Evolutionary conservation across 805 yeast genomes (phyloP).

Genomic region (Saccharomycopsis guyanensis): DNA sequence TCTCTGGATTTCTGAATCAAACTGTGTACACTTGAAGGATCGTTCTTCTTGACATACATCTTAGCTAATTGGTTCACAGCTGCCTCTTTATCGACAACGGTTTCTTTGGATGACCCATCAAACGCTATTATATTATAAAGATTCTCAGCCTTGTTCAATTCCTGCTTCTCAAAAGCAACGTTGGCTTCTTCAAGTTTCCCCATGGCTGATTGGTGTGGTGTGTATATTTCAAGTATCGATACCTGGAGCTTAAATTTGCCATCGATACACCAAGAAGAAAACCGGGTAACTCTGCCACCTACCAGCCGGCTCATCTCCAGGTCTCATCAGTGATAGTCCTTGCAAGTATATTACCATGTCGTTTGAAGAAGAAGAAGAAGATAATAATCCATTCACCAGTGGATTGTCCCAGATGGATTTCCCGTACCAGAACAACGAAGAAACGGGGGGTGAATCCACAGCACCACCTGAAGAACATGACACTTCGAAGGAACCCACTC

Average conservation of each 20-base stretch:
- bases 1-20: conserved; percentile 63
- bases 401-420: conserved; percentile 18
- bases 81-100: conserved; percentile 50
- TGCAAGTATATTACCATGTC: too few relatives aligned
- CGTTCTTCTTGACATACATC: conserved; percentile 46
- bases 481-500: not conserved
- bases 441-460: not conserved
- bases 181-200: conserved; percentile 53
- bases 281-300: too few relatives aligned
- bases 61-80: conserved; percentile 73
- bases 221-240: too few relatives aligned
- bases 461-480: not conserved
- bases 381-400: conserved; percentile 19
- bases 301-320: too few relatives aligned
- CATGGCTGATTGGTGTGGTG: too few relatives aligned
- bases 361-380: conserved; percentile 18
- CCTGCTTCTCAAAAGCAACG: conserved; percentile 40
- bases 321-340: too few relatives aligned
- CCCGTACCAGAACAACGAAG: conserved; percentile 6
- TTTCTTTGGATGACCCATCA: conserved; percentile 23
- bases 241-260: too few relatives aligned
- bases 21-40: conserved; percentile 44
- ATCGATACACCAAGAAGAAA: too few relatives aligned
- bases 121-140: conserved; percentile 46
- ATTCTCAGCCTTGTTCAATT: conserved; percentile 51